phyloP scores from a whole-genome alignment of 768 basidiomycete species.

The Termitomyces sp. region DNA sequence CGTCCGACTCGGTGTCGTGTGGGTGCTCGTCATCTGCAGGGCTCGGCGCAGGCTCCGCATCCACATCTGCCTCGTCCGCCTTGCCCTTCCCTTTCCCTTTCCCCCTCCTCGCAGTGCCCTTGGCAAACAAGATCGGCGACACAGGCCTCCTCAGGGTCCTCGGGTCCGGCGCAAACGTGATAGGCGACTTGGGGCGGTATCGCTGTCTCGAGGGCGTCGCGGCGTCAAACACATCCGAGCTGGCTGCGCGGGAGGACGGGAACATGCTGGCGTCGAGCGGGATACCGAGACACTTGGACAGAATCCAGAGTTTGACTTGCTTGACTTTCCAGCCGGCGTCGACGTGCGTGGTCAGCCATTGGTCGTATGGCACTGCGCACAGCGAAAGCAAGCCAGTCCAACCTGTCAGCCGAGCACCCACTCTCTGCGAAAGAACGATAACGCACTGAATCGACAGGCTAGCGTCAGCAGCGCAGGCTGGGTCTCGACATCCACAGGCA shows the following conservation, averaged over 20 bases:
- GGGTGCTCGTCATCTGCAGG: slow-evolving; percentile 17
- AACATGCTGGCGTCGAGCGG: slow-evolving; percentile 21
- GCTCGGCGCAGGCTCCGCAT: neutral
- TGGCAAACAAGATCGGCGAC: slow-evolving; percentile 40
- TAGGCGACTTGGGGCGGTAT: slow-evolving; percentile 55
- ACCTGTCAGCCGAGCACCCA: neutral
- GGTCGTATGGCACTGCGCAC: slow-evolving; percentile 60
- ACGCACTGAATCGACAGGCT: slow-evolving; percentile 54
- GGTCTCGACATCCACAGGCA: neutral
- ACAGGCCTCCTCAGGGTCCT: slow-evolving; percentile 25
- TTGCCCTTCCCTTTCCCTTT: neutral
- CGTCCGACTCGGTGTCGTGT: slow-evolving; percentile 28
- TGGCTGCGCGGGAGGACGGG: slow-evolving; percentile 2
- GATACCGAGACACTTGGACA: slow-evolving; percentile 47
- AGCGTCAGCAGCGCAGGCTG: slow-evolving; percentile 29
- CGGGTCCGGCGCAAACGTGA: slow-evolving; percentile 57
- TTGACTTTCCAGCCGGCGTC: slow-evolving; percentile 55
- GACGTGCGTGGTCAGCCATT: slow-evolving; percentile 72
- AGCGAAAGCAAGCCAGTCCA: no score
- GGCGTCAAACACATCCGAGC: neutral
- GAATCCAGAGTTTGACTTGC: slow-evolving; percentile 58
- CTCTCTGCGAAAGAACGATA: neutral
- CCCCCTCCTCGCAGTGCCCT: neutral
- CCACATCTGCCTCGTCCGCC: neutral
- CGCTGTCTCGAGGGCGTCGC: slow-evolving; percentile 5